Base-by-base conservation (phyloP, 345 rosid genomes). In the Gossypium mustelinum region DNA sequence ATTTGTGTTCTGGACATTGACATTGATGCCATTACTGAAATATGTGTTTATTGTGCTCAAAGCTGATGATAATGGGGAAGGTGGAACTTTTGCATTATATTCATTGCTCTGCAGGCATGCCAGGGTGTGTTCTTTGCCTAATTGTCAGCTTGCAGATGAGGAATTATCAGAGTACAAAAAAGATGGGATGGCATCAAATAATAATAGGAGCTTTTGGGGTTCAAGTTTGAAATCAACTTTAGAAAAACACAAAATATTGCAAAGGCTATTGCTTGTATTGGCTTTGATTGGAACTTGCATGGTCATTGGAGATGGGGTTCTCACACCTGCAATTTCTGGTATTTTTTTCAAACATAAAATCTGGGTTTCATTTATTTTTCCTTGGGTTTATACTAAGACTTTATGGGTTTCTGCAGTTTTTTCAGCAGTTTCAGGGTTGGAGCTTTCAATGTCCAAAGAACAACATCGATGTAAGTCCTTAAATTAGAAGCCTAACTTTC, bases 271-370 rank as follows among this genome's bases (percentile, higher is more conserved):
- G 85, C 96, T 92, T 73, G 77, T 89, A 52, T 80, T 92, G 84
- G 88, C 95, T 79, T 73, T 92, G 84, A 87, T 92, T 76, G 97
- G 97, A 65, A 88, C 97, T 73, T 92, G 96, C 82, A 92, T 92
- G 97, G 96, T 92, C 74, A 90, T 90, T 77, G 97, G 97, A 45
- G 97, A 92, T 84, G 97, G 97, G n/a, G 92, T 92, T 68, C 87
- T 92, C 10, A 92, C 97, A 24, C 97, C 97, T 9, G 92, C 97
- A 60, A 82, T 92, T 81, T 92, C 97, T 65, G 97, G 97, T 92
- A 84, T 20, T 1, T 22, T 59, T 8, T 22, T 22, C 20, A 22
- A 29, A 10, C 34, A 66, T 25, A 14, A 73, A 61, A 34, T 24
- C 60, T 44, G n/a, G 13, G 41, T 4, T 41, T n/a, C 18, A 8